Base-by-base conservation (phyloP, 139 green algal genomes). In the Micractinium sp. region DNA sequence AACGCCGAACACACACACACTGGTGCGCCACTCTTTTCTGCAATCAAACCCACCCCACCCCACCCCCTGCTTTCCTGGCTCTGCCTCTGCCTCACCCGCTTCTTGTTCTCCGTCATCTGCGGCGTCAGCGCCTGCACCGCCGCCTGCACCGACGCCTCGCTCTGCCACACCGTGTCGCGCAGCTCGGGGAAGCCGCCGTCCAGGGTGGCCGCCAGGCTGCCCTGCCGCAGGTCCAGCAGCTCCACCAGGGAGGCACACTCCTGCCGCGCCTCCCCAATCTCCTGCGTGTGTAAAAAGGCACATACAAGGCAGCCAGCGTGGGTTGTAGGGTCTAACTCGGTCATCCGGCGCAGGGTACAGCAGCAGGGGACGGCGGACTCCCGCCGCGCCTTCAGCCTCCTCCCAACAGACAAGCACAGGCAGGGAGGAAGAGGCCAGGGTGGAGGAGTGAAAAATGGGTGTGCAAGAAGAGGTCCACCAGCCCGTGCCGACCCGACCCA, bases 31-130 rank as follows among this genome's bases (percentile, higher is more conserved):
- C 9, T n/a, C n/a, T n/a, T n/a, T n/a, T n/a, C 63, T 19, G 9
- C 16, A 15, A 3, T 22, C 3, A 19, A 19, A 4, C 71, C 16
- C 71, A 25, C 71, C 71, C 13, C n/a, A 20, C 9, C 71, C 71
- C 71, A 19, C n/a, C 29, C 71, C n/a, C 9, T 31, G 4, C n/a
- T 0, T 31, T 9, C 47, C 47, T 56, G 7, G 7, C 36, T 36
- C 41, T n/a, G 16, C n/a, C 31, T 0, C 69, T 38, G 47, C 35
- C 89, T 23, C 86, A 96, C 93, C 93, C 93, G 93, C 71, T 94
- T 94, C 69, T 92, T 93, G 93, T 97, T 98, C 90, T 98, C 96
- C 7, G 94, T 97, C 93, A 97, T 95, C 90, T 96, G 82, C 23
- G 96, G 96, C 35, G 92, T 94, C 82, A 98, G 92, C 67, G 93